phyloP scores from a whole-genome alignment of 2,329 filamentous ascomycete species.

The Stenocarpella maydis region DNA sequence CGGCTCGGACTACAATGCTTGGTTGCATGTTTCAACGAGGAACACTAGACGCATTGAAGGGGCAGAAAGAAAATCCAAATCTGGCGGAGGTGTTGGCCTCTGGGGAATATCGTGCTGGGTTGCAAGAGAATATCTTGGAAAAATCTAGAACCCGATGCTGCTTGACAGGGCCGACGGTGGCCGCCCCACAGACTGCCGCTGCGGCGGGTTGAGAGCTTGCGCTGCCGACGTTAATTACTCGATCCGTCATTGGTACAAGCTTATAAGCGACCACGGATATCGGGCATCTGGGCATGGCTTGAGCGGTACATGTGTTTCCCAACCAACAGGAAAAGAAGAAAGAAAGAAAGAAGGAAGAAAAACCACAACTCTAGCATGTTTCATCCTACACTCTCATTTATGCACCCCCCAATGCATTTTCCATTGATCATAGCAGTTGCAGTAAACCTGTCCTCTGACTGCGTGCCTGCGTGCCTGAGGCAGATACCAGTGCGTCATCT shows the following conservation, averaged over 20 bases:
- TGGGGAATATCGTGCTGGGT: not conserved
- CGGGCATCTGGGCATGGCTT: not conserved
- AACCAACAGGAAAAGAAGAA: too few relatives aligned
- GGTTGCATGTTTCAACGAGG: slow-evolving; percentile 43
- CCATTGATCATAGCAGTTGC: not conserved
- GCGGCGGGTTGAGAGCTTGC: slow-evolving; percentile 15
- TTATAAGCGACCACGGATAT: not conserved
- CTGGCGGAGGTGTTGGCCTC: not conserved
- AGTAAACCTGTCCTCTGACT: not conserved
- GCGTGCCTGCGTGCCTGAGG: slow-evolving; percentile 23
- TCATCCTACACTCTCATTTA: not conserved
- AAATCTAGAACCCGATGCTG: slow-evolving; percentile 19
- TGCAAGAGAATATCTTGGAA: slow-evolving; percentile 11
- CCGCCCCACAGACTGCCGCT: slow-evolving; percentile 12
- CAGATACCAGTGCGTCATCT: slow-evolving; percentile 15
- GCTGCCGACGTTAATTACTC: not conserved
- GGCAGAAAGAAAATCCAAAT: not conserved
- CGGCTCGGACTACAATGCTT: slow-evolving; percentile 46
- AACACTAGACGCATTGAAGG: slow-evolving; percentile 26
- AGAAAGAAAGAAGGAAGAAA: too few relatives aligned
- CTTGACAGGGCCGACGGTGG: slow-evolving; percentile 18
- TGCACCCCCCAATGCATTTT: not conserved
- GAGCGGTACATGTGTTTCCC: not conserved
- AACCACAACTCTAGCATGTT: too few relatives aligned
- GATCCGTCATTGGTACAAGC: slow-evolving; percentile 5